Percentiles rank a stretch among this genome's conserved stretches.
phyloP scores from a whole-genome alignment of 1,139 yeast species.

The Saccharomycopsis hybrid region DNA sequence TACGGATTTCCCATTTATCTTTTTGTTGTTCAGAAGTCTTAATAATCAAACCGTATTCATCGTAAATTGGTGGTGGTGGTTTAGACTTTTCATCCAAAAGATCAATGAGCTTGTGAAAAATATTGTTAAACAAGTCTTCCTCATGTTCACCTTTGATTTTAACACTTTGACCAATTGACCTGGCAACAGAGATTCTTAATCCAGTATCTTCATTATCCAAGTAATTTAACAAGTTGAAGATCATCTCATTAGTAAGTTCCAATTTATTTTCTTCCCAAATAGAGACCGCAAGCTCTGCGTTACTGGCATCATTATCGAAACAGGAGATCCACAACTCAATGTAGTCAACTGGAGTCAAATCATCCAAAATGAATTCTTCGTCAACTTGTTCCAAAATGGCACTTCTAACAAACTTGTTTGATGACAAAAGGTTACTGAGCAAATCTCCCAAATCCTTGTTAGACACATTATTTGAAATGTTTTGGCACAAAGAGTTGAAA shows the following conservation, averaged over 20 bases:
- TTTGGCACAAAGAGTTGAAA: slow-evolving; percentile 66
- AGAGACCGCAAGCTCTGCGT: slow-evolving; percentile 62
- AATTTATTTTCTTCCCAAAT: slow-evolving; percentile 81
- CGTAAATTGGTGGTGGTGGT: slow-evolving; percentile 73
- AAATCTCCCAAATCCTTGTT: slow-evolving; percentile 53
- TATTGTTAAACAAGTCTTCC: slow-evolving; percentile 30
- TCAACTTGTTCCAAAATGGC: slow-evolving; percentile 80
- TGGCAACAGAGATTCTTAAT: slow-evolving; percentile 60
- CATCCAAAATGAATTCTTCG: slow-evolving; percentile 72
- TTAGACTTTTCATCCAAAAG: slow-evolving; percentile 54
- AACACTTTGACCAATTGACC: slow-evolving; percentile 50
- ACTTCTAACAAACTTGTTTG: slow-evolving; percentile 66
- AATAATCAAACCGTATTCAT: slow-evolving; percentile 72
- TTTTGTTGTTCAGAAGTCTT: slow-evolving; percentile 52
- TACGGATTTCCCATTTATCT: slow-evolving; percentile 80
- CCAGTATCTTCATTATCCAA: slow-evolving; percentile 55
- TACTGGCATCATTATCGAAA: slow-evolving; percentile 64
- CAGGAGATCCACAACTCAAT: slow-evolving; percentile 73
- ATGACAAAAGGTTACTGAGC: slow-evolving; percentile 45
- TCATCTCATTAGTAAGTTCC: slow-evolving; percentile 37
- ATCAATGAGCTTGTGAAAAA: slow-evolving; percentile 42
- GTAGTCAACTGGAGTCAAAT: slow-evolving; percentile 32
- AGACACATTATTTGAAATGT: slow-evolving; percentile 57
- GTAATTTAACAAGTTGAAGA: slow-evolving; percentile 41
- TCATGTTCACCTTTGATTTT: slow-evolving; percentile 28